Percentiles rank a stretch among this genome's conserved stretches.
Evolutionary conservation across 2,329 filamentous ascomycete genomes (phyloP).

Genomic region (Colletotrichum brevisporum): DNA sequence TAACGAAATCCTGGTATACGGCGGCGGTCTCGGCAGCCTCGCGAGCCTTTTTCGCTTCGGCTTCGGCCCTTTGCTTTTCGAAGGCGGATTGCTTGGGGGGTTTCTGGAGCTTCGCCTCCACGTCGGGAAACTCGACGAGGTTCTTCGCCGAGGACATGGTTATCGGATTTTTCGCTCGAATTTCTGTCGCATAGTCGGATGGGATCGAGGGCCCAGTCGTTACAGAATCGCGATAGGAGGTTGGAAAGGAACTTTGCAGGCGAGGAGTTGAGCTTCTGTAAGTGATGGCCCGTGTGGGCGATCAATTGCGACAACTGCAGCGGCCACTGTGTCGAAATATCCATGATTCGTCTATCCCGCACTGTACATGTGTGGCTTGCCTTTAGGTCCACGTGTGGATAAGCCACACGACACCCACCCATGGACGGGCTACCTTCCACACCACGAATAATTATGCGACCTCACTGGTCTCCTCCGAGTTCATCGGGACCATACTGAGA

Average conservation of each 20-base stretch:
- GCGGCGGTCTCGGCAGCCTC: conserved; percentile 91
- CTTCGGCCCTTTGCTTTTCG: conserved; percentile 89
- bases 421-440: no score
- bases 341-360: background rate
- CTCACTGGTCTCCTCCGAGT: no score
- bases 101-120: conserved; percentile 83
- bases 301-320: background rate
- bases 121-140: conserved; percentile 75
- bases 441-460: no score
- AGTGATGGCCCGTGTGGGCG: background rate
- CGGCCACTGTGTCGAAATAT: background rate
- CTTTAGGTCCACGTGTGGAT: no score
- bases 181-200: conserved; percentile 24
- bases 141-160: conserved; percentile 65
- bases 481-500: no score
- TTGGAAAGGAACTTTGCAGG: background rate
- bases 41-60: conserved; percentile 86
- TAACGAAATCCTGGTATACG: conserved; percentile 89
- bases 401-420: no score
- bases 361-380: background rate
- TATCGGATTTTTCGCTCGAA: background rate
- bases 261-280: conserved; percentile 6
- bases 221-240: conserved; percentile 4
- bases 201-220: no score
- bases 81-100: conserved; percentile 88